Evolutionary conservation across 179 eudicot species (phyloP), one percentile per base, ranked within the genome.

Genomic region (Sideroxylon spinosum): DNA sequence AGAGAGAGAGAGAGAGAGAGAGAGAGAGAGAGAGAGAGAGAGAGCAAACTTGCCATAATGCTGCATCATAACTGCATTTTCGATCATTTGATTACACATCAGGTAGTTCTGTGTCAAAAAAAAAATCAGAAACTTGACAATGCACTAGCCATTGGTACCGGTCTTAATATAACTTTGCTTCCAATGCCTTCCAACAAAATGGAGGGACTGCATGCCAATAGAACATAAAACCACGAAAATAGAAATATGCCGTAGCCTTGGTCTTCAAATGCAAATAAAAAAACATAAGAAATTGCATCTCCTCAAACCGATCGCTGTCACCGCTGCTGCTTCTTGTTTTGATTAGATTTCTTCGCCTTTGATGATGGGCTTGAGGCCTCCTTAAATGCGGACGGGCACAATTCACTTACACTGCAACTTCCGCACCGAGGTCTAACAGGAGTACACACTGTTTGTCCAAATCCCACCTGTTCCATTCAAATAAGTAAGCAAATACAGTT

Each of bases 361-460:
- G 93, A 79, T 25, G 86, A 68, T 0, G 87, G 88, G 77, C 88
- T 90, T 32, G 89, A 76, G 13, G 88, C 67, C 85, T 91, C 98
- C 80, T 87, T 90, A 57, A 93, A 95, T 63, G 98, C 97, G 78
- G 97, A 91, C 13, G 98, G 97, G 67, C 97, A 95, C 71, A 93
- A 68, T 70, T 68, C 81, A 70, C 85, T 89, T 10, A 95, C 68
- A 68, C 82, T 80, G 84, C 97, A 95, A 63, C 78, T 77, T 53
- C 77, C 88, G 82, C 97, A 93, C 17, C 29, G 85, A 32, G 97
- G 97, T 75, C 97, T 81, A 20, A 93, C 75, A 37, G 98, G 98
- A 37, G 92, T 90, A 65, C 98, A 94, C 50, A 93, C 78, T 1
- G 97, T 94, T 87, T 91, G 97, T 80, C 98, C 98, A 81, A 94